Base-by-base conservation (phyloP, 805 yeast genomes). In the Zygoascus flipseniorum region DNA sequence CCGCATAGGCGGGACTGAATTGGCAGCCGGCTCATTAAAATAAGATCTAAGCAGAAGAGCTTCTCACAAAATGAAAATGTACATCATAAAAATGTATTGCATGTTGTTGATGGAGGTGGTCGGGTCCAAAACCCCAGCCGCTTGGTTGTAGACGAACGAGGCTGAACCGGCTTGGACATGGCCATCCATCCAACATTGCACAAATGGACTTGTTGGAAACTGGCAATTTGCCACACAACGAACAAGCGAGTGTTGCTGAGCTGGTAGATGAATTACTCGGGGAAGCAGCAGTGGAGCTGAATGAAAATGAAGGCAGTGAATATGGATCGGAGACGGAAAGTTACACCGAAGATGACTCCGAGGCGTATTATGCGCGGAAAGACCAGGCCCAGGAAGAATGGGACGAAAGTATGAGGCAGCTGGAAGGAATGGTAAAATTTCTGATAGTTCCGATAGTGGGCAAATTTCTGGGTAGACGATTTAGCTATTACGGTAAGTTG, bases 361-460 rank as follows among this genome's bases (percentile, higher is more conserved):
- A 52, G 19, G 56, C 60, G 50, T 75, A 79, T 16, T 49, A 49
- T 23, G 31, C 26, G 8, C 13, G 39, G 16, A 23, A 39, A 28
- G 43, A 41, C 16, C 18, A n/a, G 19, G 84, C 87, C 0, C 88
- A 83, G 63, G 76, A 77, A 58, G 88, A 85, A 57, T 85, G 89
- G 89, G 89, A 85, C 49, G 86, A 81, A 62, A 80, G 82, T 54
- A 56, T 85, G 53, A 69, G 69, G 50, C 88, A 84, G 65, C 66
- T 85, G 47, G 76, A 76, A 31, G 74, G 74, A 13, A 71, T 86
- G 41, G 65, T 83, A 14, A 76, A 76, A 53, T 70, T 77, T 54
- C 77, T 85, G 10, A 59, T 85, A 35, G 72, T 83, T 47, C 92
- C 92, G 1, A 65, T 84, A 52, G 60, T 81, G 13, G 92, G 90